phyloP scores from a whole-genome alignment of 164 flowering plant species.

The Annona squamosa region DNA sequence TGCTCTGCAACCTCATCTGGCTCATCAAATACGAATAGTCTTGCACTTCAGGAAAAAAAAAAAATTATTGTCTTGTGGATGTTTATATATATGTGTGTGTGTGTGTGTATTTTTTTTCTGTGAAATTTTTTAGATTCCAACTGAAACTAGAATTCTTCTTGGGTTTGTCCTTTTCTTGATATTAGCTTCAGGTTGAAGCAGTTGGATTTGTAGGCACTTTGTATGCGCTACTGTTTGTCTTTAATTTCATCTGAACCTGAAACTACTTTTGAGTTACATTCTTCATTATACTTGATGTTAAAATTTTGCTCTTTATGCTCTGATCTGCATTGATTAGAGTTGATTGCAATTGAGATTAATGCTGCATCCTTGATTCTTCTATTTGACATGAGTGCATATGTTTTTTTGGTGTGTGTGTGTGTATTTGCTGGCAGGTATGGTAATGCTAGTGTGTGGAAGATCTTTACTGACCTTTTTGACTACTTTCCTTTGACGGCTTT shows the following conservation, averaged over 20 bases:
- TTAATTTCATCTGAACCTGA: not conserved
- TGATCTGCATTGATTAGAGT: no score
- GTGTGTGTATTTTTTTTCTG: no score
- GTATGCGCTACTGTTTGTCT: not conserved
- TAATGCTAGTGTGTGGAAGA: constrained; percentile 93
- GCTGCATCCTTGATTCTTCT: not conserved
- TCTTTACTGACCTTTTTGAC: constrained; percentile 87
- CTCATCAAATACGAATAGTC: not conserved
- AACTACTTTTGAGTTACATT: not conserved
- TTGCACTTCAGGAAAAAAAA: not conserved
- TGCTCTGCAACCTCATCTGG: not conserved
- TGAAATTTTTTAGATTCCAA: not conserved
- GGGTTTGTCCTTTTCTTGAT: not conserved
- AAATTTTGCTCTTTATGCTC: no score
- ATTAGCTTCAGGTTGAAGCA: not conserved
- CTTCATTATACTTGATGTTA: no score
- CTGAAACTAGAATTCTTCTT: not conserved
- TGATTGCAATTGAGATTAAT: no score
- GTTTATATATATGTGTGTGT: no score
- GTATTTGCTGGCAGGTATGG: constrained; percentile 67
- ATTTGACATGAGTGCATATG: not conserved
- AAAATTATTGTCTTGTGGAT: no score
- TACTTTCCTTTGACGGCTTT: constrained; percentile 90
- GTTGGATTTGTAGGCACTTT: not conserved
- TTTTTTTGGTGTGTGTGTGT: no score